Conservation (phyloP, 2,329 filamentous ascomycete species). For the Phoma sp. region DNA sequence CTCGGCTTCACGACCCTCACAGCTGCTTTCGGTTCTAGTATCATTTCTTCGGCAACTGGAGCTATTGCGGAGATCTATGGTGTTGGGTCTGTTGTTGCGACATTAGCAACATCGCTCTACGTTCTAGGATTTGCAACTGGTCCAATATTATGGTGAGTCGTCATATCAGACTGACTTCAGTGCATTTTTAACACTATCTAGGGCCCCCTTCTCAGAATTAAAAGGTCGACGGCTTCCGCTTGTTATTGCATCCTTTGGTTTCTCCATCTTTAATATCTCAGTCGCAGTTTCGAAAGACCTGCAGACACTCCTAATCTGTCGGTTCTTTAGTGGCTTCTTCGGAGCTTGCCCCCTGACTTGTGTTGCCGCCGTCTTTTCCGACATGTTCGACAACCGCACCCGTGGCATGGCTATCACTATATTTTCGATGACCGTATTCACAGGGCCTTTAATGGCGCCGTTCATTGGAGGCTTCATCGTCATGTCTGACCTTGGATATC, state of each 20-base stretch:
- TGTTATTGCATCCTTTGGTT: conserved; percentile 59
- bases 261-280: conserved; percentile 59
- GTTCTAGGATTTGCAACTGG: conserved; percentile 49
- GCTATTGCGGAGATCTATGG: conserved; percentile 49
- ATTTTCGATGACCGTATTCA: conserved; percentile 61
- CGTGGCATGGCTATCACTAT: conserved; percentile 54
- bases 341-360: conserved; percentile 61
- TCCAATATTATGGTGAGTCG: conserved; percentile 10
- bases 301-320: conserved; percentile 61
- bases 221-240: conserved; percentile 59
- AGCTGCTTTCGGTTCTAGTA: conserved; percentile 68
- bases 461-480: conserved; percentile 65
- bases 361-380: conserved; percentile 63
- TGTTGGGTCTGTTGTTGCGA: conserved; percentile 58
- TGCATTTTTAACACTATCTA: conserved; percentile 50
- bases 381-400: conserved; percentile 60
- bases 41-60: conserved; percentile 52
- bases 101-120: conserved; percentile 59
- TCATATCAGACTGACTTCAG: too few relatives aligned
- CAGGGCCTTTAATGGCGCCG: conserved; percentile 60
- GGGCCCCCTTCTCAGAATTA: conserved; percentile 62
- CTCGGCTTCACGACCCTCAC: conserved; percentile 75
- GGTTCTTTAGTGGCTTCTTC: conserved; percentile 63
- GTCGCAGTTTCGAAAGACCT: conserved; percentile 60
- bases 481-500: conserved; percentile 60